Percentiles rank a stretch among this genome's conserved stretches.
Evolutionary conservation across 192 early-diverging fungal genomes (phyloP).

Genomic region (Backusella luteola): DNA sequence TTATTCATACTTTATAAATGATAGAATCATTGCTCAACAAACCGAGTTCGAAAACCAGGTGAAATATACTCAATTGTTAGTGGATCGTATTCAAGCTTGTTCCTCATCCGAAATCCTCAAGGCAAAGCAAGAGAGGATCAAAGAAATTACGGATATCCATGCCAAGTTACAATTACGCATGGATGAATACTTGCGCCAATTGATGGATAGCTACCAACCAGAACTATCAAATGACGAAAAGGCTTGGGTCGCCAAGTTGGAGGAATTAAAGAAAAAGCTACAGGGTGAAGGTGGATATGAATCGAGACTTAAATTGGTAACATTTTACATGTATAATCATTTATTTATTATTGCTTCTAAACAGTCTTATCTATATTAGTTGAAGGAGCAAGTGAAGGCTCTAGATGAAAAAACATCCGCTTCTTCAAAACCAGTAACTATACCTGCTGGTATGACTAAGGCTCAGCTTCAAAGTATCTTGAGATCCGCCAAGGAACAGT

Average conservation of each 20-base stretch:
- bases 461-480: conserved; percentile 13
- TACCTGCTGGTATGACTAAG: not conserved
- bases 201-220: conserved; percentile 61
- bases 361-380: not conserved
- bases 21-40: conserved; percentile 39
- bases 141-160: conserved; percentile 37
- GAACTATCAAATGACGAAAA: conserved; percentile 59
- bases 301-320: conserved; percentile 16
- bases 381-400: not conserved
- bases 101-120: conserved; percentile 43
- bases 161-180: conserved; percentile 46
- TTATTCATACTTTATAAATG: not conserved
- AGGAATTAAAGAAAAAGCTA: conserved; percentile 7
- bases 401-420: not conserved
- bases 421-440: not conserved
- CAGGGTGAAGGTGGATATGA: conserved; percentile 17
- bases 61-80: conserved; percentile 35
- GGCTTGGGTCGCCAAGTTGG: conserved; percentile 45
- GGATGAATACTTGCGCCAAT: conserved; percentile 59
- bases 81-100: conserved; percentile 39
- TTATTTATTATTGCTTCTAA: not conserved
- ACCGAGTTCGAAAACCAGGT: conserved; percentile 46
- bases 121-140: conserved; percentile 43
- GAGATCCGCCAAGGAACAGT: conserved; percentile 18
- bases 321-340: not conserved